Percentiles rank a stretch among this genome's conserved stretches.
phyloP scores from a whole-genome alignment of 768 basidiomycete genomes.

The Xerocomellus chrysenteron region DNA sequence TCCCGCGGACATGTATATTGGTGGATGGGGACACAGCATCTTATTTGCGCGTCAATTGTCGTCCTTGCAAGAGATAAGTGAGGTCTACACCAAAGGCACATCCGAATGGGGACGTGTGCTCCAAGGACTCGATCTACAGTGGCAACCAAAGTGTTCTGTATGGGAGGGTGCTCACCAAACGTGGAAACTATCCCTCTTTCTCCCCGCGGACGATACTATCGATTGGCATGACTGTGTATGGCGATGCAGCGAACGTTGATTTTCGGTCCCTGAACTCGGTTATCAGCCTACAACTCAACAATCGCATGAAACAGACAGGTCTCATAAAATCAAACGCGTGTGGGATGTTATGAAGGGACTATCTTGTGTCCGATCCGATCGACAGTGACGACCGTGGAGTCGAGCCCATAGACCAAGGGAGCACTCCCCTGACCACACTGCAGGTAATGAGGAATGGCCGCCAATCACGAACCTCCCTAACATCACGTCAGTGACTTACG shows the following conservation, averaged over 20 bases:
- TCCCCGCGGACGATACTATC: slow-evolving; percentile 1
- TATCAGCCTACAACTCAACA: background rate
- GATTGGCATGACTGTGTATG: background rate
- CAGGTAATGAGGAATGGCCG: background rate
- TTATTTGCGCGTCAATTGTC: background rate
- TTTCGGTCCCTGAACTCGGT: slow-evolving; percentile 11
- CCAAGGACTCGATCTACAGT: background rate
- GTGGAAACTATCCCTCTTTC: background rate
- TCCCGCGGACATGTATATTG: background rate
- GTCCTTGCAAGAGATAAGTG: background rate
- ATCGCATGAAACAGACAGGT: background rate
- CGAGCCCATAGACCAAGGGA: background rate
- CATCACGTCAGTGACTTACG: background rate
- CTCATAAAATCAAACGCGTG: background rate
- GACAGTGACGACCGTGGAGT: slow-evolving; percentile 1
- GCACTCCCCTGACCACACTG: background rate
- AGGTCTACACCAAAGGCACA: background rate
- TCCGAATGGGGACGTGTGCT: background rate
- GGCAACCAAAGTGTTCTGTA: background rate
- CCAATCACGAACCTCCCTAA: background rate
- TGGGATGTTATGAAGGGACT: slow-evolving; percentile 1
- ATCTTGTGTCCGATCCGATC: slow-evolving; percentile 3
- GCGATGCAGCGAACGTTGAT: background rate
- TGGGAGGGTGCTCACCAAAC: background rate
- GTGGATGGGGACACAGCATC: background rate